A percentile compares a stretch with the other conserved stretches of the same genome.
Evolutionary conservation across 2,329 filamentous ascomycete species (phyloP).

Genomic region (Pseudogymnoascus sp.): DNA sequence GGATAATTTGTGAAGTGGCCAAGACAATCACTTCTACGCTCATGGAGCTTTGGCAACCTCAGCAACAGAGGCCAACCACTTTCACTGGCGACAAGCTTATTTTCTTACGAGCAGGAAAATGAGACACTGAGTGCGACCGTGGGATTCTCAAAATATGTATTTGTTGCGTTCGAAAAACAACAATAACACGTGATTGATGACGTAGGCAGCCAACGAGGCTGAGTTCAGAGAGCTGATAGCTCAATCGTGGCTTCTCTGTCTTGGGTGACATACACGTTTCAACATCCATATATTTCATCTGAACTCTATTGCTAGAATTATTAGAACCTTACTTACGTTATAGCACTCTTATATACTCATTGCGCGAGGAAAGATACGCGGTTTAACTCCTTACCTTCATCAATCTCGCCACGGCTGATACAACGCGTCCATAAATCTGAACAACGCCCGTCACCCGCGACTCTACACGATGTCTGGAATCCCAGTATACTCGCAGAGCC

Average conservation of each 20-base stretch:
- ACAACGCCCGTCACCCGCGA: not conserved
- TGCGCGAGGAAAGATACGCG: not conserved
- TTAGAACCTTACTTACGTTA: not conserved
- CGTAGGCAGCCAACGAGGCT: constrained; percentile 1
- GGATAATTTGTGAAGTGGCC: not conserved
- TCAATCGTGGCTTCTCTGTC: constrained; percentile 2
- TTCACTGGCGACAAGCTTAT: not conserved
- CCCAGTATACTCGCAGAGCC: constrained; percentile 50
- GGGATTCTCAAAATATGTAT: not conserved
- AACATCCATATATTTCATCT: constrained; percentile 1
- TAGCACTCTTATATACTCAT: not conserved
- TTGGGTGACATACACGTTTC: not conserved
- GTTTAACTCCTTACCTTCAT: not conserved
- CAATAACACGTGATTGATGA: not conserved
- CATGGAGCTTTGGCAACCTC: not conserved
- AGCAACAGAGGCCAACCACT: not conserved
- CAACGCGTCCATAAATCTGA: not conserved
- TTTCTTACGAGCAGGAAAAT: too few species aligned
- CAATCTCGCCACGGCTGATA: not conserved
- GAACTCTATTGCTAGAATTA: not conserved
- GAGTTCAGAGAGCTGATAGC: not conserved
- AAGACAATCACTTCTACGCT: not conserved
- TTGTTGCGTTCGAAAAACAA: not conserved
- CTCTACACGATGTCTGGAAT: constrained; percentile 49
- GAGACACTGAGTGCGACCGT: too few species aligned